Base-by-base conservation (phyloP, 108 stramenopile genomes). In the Nitzschia palea region DNA sequence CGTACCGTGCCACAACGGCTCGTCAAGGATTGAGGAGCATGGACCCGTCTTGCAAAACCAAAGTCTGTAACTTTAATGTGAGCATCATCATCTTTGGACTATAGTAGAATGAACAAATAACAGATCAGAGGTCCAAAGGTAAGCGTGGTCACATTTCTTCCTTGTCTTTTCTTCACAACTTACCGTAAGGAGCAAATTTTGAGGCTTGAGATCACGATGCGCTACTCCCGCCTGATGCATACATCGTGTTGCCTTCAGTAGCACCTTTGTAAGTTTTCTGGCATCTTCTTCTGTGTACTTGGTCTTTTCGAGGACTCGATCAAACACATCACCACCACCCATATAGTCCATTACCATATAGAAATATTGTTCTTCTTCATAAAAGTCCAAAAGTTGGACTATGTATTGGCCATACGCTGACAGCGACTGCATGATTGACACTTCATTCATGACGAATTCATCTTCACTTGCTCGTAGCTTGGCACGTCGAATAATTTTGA, bases 171-270 rank as follows among this genome's bases (percentile, higher is more conserved):
- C 54, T 29, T 12, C 29, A 0, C 9, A 1, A 63, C 70, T 71
- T 71, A 82, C 62, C 63, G 73, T 70, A 82, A 95, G 77, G 25
- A 97, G 68, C 15, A 97, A 63, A 81, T 97, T 98, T 79, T 98
- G 95, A 8, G 97, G 97, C 68, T 96, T 96, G 55, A 96, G 66
- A 65, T 97, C 93, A 15, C 96, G 91, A 77, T 97, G 97, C 3
- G 95, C 93, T 17, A 98, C 82, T 22, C 62, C 53, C 6, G 77
- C 40, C 10, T 58, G 55, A 34, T 82, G 83, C 64, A 95, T 79
- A 63, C 77, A 91, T 44, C 79, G 62, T 31, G 93, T 75, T 18
- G 90, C 96, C 35, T 68, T 61, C 31, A 96, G 76, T 26, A 98
- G 52, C 18, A 70, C 74, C 29, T 65, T 70, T 12, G 93, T 72